Conservation (phyloP, 2,329 filamentous ascomycete species). For the Neonectria punicea region DNA sequence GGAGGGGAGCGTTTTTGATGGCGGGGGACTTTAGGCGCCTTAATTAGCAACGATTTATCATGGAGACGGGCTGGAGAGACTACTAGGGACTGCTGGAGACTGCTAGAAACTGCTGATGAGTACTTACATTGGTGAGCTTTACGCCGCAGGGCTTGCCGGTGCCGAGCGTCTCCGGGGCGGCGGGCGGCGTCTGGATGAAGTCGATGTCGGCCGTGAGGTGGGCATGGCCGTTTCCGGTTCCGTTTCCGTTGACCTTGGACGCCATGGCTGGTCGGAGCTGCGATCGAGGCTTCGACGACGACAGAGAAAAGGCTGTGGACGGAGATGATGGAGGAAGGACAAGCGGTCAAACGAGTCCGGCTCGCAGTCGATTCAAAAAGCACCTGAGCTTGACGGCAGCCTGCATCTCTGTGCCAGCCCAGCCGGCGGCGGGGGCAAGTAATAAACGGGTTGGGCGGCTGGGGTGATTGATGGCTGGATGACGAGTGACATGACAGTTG, state of each 20-base stretch:
- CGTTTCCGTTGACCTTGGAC: constrained; percentile 29
- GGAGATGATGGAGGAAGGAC: constrained; percentile 17
- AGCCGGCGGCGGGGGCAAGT: not conserved
- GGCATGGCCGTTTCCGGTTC: constrained; percentile 31
- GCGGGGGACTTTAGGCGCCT: constrained; percentile 72
- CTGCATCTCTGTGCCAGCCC: constrained; percentile 1
- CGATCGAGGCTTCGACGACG: not conserved
- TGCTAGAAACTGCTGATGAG: not conserved
- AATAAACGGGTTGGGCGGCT: not conserved
- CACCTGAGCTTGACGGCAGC: constrained; percentile 31
- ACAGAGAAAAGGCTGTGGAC: not conserved
- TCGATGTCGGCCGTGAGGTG: constrained; percentile 37
- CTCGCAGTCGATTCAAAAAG: constrained; percentile 1
- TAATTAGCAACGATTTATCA: not conserved
- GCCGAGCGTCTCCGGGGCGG: constrained; percentile 27
- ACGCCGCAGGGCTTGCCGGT: constrained; percentile 34
- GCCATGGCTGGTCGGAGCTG: constrained; percentile 25
- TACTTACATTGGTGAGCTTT: constrained; percentile 31
- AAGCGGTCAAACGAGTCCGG: constrained; percentile 30
- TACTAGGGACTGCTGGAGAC: not conserved
- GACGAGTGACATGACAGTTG: not conserved
- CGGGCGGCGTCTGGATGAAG: constrained; percentile 36
- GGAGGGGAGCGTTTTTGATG: constrained; percentile 91
- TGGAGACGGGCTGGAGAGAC: not conserved
- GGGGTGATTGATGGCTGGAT: constrained; percentile 14